A percentile compares a stretch with the other conserved stretches of the same genome.
Evolutionary conservation across 2,329 filamentous ascomycete species (phyloP).

Genomic region (Diaporthe amygdali): DNA sequence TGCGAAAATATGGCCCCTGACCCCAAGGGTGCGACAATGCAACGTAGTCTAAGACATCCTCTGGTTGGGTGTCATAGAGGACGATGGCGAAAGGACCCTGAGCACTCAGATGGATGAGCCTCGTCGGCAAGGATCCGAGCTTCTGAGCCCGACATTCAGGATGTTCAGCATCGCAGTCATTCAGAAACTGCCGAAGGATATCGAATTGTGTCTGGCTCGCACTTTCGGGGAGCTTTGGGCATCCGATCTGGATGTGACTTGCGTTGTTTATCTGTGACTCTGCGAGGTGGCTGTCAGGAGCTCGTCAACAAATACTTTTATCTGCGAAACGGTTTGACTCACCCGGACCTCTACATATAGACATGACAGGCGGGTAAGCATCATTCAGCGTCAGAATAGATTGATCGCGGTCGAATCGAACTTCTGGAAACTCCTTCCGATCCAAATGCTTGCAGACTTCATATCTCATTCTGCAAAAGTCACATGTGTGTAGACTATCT

Average conservation of each 20-base stretch:
- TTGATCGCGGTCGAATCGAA: not conserved
- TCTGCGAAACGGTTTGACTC: not conserved
- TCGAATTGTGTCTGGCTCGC: constrained; percentile 22
- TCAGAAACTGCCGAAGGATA: constrained; percentile 27
- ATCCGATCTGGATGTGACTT: constrained; percentile 14
- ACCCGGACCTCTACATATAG: constrained; percentile 1
- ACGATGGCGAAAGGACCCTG: not conserved
- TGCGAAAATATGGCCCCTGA: constrained; percentile 23
- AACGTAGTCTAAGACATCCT: constrained; percentile 25
- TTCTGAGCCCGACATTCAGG: not conserved
- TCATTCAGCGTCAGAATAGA: not conserved
- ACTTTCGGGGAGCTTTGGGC: not conserved
- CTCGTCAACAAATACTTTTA: not conserved
- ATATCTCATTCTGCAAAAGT: not conserved
- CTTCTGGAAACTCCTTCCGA: not conserved
- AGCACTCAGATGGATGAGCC: constrained; percentile 28
- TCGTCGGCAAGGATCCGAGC: constrained; percentile 24
- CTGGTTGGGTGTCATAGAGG: constrained; percentile 8
- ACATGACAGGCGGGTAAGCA: not conserved
- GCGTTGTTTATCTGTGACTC: not conserved
- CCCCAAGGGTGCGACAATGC: constrained; percentile 36
- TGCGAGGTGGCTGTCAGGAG: not conserved
- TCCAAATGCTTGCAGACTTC: not conserved
- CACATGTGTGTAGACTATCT: not conserved
- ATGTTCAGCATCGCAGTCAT: constrained; percentile 21